These are phyloP conservation scores for Trichoderma arundinaceum DNA, from an alignment of 2,329 filamentous ascomycete species.

Conservation along the genomic window DNA sequence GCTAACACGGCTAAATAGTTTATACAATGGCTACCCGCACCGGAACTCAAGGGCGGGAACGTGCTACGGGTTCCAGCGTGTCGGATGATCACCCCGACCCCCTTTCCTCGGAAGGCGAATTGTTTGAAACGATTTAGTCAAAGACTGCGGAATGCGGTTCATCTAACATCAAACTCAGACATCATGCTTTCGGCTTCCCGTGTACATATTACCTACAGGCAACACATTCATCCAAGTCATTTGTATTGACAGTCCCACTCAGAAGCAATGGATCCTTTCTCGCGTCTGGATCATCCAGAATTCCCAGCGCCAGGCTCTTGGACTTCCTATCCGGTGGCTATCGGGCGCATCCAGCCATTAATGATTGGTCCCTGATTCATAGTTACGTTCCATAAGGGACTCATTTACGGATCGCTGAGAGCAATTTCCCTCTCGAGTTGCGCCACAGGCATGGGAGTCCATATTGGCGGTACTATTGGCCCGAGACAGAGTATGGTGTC, in stretches of 20 bases:
- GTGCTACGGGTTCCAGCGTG: background rate
- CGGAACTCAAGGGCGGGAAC: conserved; percentile 6
- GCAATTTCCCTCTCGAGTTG: background rate
- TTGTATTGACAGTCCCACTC: background rate
- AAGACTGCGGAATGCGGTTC: background rate
- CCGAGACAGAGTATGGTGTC: background rate
- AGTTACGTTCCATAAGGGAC: conserved; percentile 6
- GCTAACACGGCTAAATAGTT: too few relatives aligned
- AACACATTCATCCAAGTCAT: too few relatives aligned
- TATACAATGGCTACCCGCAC: background rate
- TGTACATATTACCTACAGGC: too few relatives aligned
- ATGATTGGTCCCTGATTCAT: background rate
- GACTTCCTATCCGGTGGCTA: background rate
- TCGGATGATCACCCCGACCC: background rate
- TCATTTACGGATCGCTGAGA: background rate
- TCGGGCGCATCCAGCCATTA: background rate
- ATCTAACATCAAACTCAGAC: background rate
- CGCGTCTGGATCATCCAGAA: conserved; percentile 1
- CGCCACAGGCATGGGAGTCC: conserved; percentile 1
- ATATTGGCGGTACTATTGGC: background rate
- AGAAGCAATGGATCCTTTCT: background rate
- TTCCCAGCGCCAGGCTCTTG: background rate
- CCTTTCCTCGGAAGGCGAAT: background rate
- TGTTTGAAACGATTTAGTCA: background rate
- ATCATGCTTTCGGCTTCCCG: background rate